A percentile compares a stretch with the other conserved stretches of the same genome.
Conservation (phyloP, 371 early-diverging fungal genomes). For the Haplosporangium sp. region DNA sequence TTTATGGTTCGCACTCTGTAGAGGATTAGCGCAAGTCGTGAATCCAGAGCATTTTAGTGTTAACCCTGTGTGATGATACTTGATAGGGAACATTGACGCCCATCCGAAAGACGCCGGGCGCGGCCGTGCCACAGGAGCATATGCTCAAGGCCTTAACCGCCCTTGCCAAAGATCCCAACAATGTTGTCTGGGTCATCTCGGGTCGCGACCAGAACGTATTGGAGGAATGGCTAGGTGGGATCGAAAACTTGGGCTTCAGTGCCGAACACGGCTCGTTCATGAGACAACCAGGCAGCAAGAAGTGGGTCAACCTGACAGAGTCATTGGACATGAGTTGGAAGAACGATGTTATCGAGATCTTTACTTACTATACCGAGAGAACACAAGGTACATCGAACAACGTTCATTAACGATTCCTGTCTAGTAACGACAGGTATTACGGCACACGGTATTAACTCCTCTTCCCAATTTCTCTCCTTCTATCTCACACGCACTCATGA, state of each 20-base stretch:
- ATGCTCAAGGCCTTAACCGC: conserved; percentile 73
- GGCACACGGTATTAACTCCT: conserved; percentile 43
- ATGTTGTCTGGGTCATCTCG: conserved; percentile 91
- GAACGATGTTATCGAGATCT: conserved; percentile 86
- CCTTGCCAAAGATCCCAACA: conserved; percentile 81
- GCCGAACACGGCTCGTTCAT: conserved; percentile 83
- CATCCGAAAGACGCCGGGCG: conserved; percentile 74
- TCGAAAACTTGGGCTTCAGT: conserved; percentile 79
- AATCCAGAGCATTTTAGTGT: no score
- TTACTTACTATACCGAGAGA: conserved; percentile 90
- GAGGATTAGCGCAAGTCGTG: not conserved
- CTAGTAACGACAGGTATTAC: conserved; percentile 63
- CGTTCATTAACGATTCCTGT: no score
- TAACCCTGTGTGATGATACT: not conserved
- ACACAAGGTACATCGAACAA: conserved; percentile 70
- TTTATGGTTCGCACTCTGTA: not conserved
- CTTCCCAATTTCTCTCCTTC: no score
- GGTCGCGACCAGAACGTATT: conserved; percentile 90
- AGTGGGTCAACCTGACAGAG: conserved; percentile 85
- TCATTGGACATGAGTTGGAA: conserved; percentile 90
- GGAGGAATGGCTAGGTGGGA: conserved; percentile 86
- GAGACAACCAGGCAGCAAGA: conserved; percentile 62
- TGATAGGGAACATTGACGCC: conserved; percentile 84
- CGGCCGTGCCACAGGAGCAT: conserved; percentile 72
- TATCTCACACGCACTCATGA: conserved; percentile 28